These are phyloP conservation scores for Lactarius indigo DNA, from an alignment of 768 basidiomycete species.

Conservation along the genomic window DNA sequence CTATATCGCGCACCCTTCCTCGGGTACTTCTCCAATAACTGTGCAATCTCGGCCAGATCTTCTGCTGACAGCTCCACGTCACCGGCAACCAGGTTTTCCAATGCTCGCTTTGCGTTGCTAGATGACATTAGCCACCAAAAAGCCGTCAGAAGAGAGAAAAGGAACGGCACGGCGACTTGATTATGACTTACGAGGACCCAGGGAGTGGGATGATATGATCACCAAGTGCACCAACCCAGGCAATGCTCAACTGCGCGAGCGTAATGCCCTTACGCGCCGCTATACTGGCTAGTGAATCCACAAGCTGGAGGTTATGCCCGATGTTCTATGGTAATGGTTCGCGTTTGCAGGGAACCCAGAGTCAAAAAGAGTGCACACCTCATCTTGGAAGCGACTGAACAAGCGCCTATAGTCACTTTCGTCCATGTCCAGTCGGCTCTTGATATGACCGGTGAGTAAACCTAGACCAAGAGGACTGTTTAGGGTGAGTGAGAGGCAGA, in stretches of 20 bases:
- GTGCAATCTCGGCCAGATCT: constrained; percentile 40
- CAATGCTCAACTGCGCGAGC: constrained; percentile 38
- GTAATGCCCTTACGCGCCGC: constrained; percentile 42
- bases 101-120: constrained; percentile 39
- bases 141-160: neutral
- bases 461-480: constrained; percentile 52
- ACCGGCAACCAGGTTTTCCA: constrained; percentile 42
- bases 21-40: constrained; percentile 34
- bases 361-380: constrained; percentile 25
- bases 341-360: constrained; percentile 13
- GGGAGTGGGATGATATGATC: constrained; percentile 45
- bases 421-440: constrained; percentile 33
- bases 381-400: constrained; percentile 38
- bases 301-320: constrained; percentile 40
- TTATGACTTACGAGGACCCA: constrained; percentile 39
- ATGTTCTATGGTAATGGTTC: constrained; percentile 33
- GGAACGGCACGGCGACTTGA: neutral
- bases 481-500: neutral
- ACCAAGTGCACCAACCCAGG: constrained; percentile 39
- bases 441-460: constrained; percentile 49
- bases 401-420: constrained; percentile 36
- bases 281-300: constrained; percentile 38
- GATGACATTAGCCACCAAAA: neutral
- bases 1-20: constrained; percentile 42
- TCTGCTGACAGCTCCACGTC: constrained; percentile 34